Evolutionary conservation across 192 early-diverging fungal genomes (phyloP).

Genomic region (Tieghemiomyces parasiticus): DNA sequence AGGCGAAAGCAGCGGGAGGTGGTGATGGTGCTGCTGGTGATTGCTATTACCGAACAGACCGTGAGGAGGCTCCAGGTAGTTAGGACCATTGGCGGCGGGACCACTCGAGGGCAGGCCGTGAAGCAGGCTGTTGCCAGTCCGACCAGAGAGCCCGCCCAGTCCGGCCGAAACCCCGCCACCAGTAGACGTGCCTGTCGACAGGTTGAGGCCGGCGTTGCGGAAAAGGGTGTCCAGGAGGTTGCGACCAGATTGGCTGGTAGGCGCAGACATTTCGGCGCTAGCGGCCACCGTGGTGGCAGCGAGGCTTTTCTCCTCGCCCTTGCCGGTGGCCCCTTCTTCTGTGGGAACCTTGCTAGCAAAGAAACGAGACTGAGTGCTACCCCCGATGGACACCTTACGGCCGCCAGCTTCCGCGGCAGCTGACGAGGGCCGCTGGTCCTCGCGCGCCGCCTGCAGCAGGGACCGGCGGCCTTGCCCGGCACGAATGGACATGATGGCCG

Average conservation of each 20-base stretch:
- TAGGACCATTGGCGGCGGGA: too few relatives aligned
- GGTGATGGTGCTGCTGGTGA: too few relatives aligned
- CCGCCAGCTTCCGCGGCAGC: not conserved
- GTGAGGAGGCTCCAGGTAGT: too few relatives aligned
- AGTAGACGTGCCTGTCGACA: not conserved
- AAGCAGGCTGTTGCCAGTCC: too few relatives aligned
- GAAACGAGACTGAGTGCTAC: not conserved
- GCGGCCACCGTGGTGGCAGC: not conserved
- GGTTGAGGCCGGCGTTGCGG: not conserved
- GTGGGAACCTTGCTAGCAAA: not conserved
- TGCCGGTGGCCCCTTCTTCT: too few relatives aligned
- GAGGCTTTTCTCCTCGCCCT: not conserved
- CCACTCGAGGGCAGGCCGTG: too few relatives aligned
- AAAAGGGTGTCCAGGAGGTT: slow-evolving; percentile 1
- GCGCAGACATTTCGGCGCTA: not conserved
- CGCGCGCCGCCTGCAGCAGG: not conserved
- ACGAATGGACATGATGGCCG: slow-evolving; percentile 9
- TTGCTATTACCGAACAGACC: too few relatives aligned
- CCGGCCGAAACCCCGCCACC: too few relatives aligned
- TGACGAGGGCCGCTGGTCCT: too few relatives aligned
- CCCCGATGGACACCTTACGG: not conserved
- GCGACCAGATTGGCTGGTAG: not conserved
- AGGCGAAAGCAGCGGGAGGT: too few relatives aligned
- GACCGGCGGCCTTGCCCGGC: not conserved
- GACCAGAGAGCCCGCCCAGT: too few relatives aligned